phyloP scores from a whole-genome alignment of 1,284 basidiomycete species.

The Cryptococcus hybrid region DNA sequence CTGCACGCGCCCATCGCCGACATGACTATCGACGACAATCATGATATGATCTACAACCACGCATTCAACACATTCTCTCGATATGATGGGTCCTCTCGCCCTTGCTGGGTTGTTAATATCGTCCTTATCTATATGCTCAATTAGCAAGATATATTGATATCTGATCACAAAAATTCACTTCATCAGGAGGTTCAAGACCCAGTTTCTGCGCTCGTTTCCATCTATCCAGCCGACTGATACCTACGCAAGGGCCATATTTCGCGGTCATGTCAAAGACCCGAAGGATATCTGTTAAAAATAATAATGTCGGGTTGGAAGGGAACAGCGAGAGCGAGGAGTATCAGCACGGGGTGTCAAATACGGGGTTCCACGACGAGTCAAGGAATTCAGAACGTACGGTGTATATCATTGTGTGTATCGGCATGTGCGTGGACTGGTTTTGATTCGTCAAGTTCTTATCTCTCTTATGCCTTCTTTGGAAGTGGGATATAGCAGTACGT shows the following conservation, averaged over 20 bases:
- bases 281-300: constrained; percentile 61
- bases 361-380: neutral
- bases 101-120: constrained; percentile 64
- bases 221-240: constrained; percentile 75
- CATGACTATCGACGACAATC: no score
- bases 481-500: constrained; percentile 37
- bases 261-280: constrained; percentile 78
- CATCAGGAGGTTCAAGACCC: constrained; percentile 77
- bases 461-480: neutral
- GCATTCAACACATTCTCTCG: constrained; percentile 56
- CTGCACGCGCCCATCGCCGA: no score
- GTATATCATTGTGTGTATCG: constrained; percentile 41
- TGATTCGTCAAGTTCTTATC: neutral
- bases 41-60: constrained; percentile 27
- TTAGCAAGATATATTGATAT: neutral
- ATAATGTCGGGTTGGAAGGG: constrained; percentile 3
- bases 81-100: constrained; percentile 53
- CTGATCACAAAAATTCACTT: constrained; percentile 55
- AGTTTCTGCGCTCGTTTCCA: constrained; percentile 83
- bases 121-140: constrained; percentile 62
- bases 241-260: constrained; percentile 82
- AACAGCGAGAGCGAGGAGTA: neutral
- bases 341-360: constrained; percentile 6
- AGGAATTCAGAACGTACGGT: constrained; percentile 39
- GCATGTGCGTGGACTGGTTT: constrained; percentile 39